Base-by-base conservation (phyloP, 257 asterid species). In the Capsicum pubescens region DNA sequence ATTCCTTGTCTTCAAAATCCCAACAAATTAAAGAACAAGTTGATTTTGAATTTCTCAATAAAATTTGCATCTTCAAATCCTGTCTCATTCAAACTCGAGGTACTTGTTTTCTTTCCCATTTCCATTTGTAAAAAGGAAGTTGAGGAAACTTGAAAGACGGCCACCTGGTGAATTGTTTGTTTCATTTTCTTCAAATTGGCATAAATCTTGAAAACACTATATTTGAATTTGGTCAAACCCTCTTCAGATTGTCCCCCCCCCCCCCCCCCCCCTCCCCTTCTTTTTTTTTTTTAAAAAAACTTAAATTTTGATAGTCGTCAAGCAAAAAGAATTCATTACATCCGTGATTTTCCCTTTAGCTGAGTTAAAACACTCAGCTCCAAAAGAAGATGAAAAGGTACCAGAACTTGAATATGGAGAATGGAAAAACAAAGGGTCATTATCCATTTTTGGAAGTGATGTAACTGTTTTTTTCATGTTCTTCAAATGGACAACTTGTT, bases 131-230 rank as follows among this genome's bases (percentile, higher is more conserved):
- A 92, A 39, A 95, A 26, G 87, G 70, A 93, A 90, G 72, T 92
- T 92, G 63, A 93, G 72, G 60, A 93, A 93, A 84, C 58, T 92
- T 2, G 94, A 72, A 36, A 94, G 90, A 71, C 85, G 93, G 0
- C 90, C 91, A 8, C 97, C 91, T 0, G 93, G 97, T n/a, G 93
- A 92, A 86, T 87, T 10, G 92, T 92, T 88, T 89, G 90, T 48
- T 88, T 91, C 77, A 48, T 89, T 82, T 89, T 91, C 84, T 26
- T 26, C 32, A 26, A 26, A 26, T 26, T 26, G 32, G 32, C 32
- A 26, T 26, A 26, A 26, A 26, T 26, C 32, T 26, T 26, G 32
- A 87, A 48, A 0, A 86, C 88, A 83, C 83, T 89, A 1, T 86
- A 56, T 69, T 90, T 92, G 0, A 87, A 80, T 77, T 89, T 70